Base-by-base conservation (phyloP, 2,329 filamentous ascomycete genomes). In the Rhexocercosporidium sp. region DNA sequence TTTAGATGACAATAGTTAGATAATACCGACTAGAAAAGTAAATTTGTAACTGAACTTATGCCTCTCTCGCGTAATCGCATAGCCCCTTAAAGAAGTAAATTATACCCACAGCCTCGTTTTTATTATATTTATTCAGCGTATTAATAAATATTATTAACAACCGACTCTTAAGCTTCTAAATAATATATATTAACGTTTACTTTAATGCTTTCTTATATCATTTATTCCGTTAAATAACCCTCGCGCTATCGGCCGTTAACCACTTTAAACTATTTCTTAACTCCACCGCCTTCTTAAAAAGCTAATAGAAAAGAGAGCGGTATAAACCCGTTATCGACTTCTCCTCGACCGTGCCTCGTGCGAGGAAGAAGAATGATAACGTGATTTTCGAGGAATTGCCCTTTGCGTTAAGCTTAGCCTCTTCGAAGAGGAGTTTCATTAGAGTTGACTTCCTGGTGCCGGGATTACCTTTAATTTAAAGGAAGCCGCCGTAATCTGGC, bases 401-500 rank as follows among this genome's bases (percentile, higher is more conserved):
- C 54, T 68, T 46, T 34, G 31, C 3, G 31, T 31, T 60, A 27
- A 22, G 54, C 41, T n/a, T 59, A 12, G 14, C 20, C 27, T 75
- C 47, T 72, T 77, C 74, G 62, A 78, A 78, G 59, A 78, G 75
- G 44, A 51, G 56, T 31, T 80, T 80, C 77, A 81, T 80, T 22
- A 81, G 57, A 0, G 78, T 81, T 4, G 80, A 85, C 60, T 85
- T 86, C 0, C 82, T 80, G 2, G 78, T 74, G 0, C 81, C 82
- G 1, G 81, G 79, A 4, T 84, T 83, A 0, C 83, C 83, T 41
- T 78, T 79, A 29, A 85, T 81, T 82, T 82, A 85, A 0, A 85
- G 66, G 39, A 84, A 78, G 7, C 81, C 81, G 39, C 76, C 66
- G 53, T 82, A 76, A 3, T 76, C 64, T 12, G 8, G 7, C 11